A percentile compares a stretch with the other conserved stretches of the same genome.
These are phyloP conservation scores for Fusarium solani-melongenae DNA, from an alignment of 2,329 filamentous ascomycete genomes.

Conservation along the genomic window DNA sequence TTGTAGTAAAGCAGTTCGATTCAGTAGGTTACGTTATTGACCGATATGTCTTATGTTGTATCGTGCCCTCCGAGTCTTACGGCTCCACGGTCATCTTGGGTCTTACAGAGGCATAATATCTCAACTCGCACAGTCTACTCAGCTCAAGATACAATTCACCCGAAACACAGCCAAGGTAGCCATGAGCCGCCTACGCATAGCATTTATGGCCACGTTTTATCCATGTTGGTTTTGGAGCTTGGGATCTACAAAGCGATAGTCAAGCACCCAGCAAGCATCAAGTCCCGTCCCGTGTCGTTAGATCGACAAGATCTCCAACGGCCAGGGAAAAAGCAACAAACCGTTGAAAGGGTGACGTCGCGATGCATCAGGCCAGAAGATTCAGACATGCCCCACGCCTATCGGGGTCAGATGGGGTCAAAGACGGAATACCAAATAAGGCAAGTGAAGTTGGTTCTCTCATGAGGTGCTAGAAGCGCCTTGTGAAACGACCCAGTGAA, in stretches of 20 bases:
- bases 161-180: conserved; percentile 5
- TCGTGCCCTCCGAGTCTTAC: conserved; percentile 5
- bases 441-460: background rate
- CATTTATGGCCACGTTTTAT: conserved; percentile 26
- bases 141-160: conserved; percentile 11
- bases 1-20: conserved; percentile 44
- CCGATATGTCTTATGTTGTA: conserved; percentile 36
- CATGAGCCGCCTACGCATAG: conserved; percentile 16
- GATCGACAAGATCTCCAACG: conserved; percentile 34
- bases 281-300: conserved; percentile 2
- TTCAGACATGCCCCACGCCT: background rate
- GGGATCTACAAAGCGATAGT: conserved; percentile 10
- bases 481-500: conserved; percentile 1
- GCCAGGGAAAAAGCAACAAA: conserved; percentile 21
- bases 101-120: background rate
- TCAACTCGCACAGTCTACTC: conserved; percentile 14
- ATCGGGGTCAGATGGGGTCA: background rate
- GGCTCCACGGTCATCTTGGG: background rate
- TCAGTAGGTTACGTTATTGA: conserved; percentile 46
- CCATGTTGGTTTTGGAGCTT: background rate
- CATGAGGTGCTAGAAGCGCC: background rate
- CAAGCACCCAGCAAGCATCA: conserved; percentile 10
- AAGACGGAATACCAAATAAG: conserved; percentile 1
- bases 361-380: conserved; percentile 2
- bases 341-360: conserved; percentile 22